phyloP scores from a whole-genome alignment of 176 grass and related monocot genomes.

The Tuctoria greenei region DNA sequence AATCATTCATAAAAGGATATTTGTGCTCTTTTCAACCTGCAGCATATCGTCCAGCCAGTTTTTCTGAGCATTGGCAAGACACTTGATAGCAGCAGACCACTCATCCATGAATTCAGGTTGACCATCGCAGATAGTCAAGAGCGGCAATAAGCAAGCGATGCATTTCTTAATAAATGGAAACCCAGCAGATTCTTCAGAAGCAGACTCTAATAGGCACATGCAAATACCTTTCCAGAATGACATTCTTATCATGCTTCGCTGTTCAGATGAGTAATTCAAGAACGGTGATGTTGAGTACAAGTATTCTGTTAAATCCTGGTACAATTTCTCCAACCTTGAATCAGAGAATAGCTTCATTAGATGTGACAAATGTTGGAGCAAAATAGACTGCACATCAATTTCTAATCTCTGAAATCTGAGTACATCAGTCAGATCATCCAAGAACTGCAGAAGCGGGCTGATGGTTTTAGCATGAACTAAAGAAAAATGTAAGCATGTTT shows the following conservation, averaged over 20 bases:
- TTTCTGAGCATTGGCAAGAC: slow-evolving; percentile 51
- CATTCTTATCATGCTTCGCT: slow-evolving; percentile 68
- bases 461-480: slow-evolving; percentile 67
- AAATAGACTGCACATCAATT: slow-evolving; percentile 54
- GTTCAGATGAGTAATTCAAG: slow-evolving; percentile 51
- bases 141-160: slow-evolving; percentile 56
- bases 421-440: slow-evolving; percentile 84
- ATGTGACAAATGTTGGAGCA: slow-evolving; percentile 63
- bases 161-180: slow-evolving; percentile 60
- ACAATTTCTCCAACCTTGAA: slow-evolving; percentile 75
- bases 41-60: slow-evolving; percentile 64
- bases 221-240: slow-evolving; percentile 76
- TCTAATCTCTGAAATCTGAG: slow-evolving; percentile 80
- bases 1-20: slow-evolving; percentile 15
- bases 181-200: slow-evolving; percentile 42
- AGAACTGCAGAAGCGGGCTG: slow-evolving; percentile 66
- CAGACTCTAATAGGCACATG: slow-evolving; percentile 51
- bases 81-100: slow-evolving; percentile 70
- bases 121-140: slow-evolving; percentile 54
- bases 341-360: slow-evolving; percentile 72
- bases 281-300: slow-evolving; percentile 50
- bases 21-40: slow-evolving; percentile 42
- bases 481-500: slow-evolving; percentile 78
- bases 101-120: slow-evolving; percentile 48
- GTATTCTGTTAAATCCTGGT: slow-evolving; percentile 60